Evolutionary conservation across 1,284 basidiomycete species (phyloP), one percentile per base, ranked within the genome.

Genomic region (Moesziomyces aphidis): DNA sequence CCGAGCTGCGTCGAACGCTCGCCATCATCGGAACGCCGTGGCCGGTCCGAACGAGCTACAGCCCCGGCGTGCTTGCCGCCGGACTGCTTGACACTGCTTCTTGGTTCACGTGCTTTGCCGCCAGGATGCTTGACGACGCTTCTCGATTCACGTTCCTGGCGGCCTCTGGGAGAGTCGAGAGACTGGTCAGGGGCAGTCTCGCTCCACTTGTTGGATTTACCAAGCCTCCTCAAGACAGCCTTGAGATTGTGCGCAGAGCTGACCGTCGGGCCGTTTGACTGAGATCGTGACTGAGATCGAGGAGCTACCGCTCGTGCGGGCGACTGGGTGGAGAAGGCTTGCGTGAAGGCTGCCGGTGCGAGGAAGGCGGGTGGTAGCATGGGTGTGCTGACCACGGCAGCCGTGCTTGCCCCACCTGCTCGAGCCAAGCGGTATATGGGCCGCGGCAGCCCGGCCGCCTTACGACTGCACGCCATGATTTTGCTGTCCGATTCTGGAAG

Each of bases 181-280:
- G 8, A 4, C 45, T 44, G 50, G 23, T 22, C 15, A 0, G 54
- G 57, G 5, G 67, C 1, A 43, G 56, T 44, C 3, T 61, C n/a
- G 39, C 19, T 50, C 67, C 67, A 70, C 28, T 57, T 55, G 1
- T 54, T 48, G n/a, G 19, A 9, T 26, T 54, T 57, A 19, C 67
- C 67, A 4, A 61, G 23, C 39, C 67, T 31, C 44, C 61, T 42
- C 23, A 70, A 58, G 6, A 57, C 43, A 11, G 54, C 67, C 47
- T 43, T 60, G 31, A 64, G 23, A 21, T 70, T 64, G n/a, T 61
- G 56, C 0, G 67, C 67, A 9, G 67, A 51, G 50, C 54, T 70
- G 2, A 22, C 8, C 6, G 53, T 17, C 13, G 57, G n/a, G 9
- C 10, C 44, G 42, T 61, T 56, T 7, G 54, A 50, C 17, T 24